Evolutionary conservation across 2,329 filamentous ascomycete species (phyloP).

Genomic region (Sporothrix protearum): DNA sequence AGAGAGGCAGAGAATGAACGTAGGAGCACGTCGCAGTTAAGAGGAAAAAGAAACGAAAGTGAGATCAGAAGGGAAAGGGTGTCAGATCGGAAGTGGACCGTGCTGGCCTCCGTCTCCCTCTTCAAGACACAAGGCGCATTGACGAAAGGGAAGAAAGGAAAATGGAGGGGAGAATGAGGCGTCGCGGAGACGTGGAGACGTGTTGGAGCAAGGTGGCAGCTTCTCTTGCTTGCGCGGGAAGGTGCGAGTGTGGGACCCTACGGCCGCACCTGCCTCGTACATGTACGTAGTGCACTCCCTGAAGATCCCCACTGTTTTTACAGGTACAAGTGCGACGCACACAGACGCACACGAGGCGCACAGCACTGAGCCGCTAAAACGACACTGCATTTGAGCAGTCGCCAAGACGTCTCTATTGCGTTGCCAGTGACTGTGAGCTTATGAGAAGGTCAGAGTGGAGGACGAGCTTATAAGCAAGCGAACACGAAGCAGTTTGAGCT

Average conservation of each 20-base stretch:
- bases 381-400: not conserved
- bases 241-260: not conserved
- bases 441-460: too few species aligned
- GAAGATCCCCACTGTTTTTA: constrained; percentile 17
- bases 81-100: constrained; percentile 10
- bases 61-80: constrained; percentile 3
- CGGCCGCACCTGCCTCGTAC: not conserved
- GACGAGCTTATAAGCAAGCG: too few species aligned
- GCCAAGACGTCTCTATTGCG: not conserved
- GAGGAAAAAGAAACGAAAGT: constrained; percentile 6
- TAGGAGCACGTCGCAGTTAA: not conserved
- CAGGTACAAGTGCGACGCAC: not conserved
- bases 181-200: not conserved
- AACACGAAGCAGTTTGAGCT: too few species aligned
- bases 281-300: not conserved
- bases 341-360: not conserved
- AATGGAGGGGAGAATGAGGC: not conserved
- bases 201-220: constrained; percentile 26
- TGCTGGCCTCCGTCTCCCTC: constrained; percentile 13
- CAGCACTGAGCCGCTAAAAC: not conserved
- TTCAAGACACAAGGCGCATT: constrained; percentile 1
- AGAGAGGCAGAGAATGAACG: not conserved
- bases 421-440: not conserved
- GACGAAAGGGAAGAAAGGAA: not conserved
- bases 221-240: constrained; percentile 8